Percentiles rank a stretch among this genome's conserved stretches.
Conservation (phyloP, 1,284 basidiomycete species). For the Kalmanozyma brasiliensis region DNA sequence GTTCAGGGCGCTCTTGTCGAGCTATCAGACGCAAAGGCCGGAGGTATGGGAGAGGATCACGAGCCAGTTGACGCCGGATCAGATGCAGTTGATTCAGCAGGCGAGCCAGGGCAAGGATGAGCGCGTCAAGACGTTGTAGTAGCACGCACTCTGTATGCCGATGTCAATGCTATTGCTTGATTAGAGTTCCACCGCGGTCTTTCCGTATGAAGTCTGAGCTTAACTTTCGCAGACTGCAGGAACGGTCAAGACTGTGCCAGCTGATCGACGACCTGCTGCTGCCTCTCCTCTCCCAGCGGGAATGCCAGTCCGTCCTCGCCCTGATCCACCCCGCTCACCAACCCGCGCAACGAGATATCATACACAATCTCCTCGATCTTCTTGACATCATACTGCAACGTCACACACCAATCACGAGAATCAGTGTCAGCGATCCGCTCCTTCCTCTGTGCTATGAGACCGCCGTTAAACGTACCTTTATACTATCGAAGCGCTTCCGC, state of each 20-base stretch:
- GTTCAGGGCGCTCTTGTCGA: conserved; percentile 48
- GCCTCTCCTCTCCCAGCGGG: neutral
- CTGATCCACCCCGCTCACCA: conserved; percentile 23
- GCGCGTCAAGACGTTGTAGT: conserved; percentile 39
- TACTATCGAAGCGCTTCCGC: conserved; percentile 63
- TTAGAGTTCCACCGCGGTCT: no score
- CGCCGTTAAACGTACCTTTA: conserved; percentile 56
- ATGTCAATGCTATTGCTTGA: no score
- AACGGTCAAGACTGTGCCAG: neutral
- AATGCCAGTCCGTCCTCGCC: conserved; percentile 26
- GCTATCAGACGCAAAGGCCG: conserved; percentile 46
- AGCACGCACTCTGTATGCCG: no score
- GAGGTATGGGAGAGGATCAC: conserved; percentile 44
- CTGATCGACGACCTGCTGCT: conserved; percentile 7
- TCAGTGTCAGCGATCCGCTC: neutral
- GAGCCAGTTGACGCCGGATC: conserved; percentile 34
- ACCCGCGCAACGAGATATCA: conserved; percentile 59
- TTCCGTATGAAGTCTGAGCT: no score
- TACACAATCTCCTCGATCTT: conserved; percentile 66
- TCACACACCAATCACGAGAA: neutral
- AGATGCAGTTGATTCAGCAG: conserved; percentile 45
- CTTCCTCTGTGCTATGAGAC: neutral
- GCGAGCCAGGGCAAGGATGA: conserved; percentile 34
- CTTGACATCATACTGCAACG: conserved; percentile 64
- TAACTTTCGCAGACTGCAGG: no score